A percentile compares a stretch with the other conserved stretches of the same genome.
phyloP scores from a whole-genome alignment of 2,329 filamentous ascomycete genomes.

The Verticillium nubilum region DNA sequence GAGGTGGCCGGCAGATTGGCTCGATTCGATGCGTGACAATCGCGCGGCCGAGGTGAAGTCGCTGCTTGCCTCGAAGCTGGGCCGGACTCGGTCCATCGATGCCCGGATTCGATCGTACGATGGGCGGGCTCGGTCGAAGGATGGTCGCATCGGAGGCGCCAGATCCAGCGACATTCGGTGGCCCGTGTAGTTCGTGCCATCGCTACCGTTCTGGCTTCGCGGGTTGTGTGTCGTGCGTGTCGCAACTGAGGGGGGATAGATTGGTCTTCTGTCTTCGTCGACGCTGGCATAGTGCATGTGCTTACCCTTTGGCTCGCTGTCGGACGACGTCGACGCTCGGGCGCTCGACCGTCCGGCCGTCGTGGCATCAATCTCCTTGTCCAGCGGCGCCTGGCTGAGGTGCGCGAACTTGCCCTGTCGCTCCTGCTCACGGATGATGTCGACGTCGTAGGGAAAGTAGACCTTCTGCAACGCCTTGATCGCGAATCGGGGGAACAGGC shows the following conservation, averaged over 20 bases:
- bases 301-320: slow-evolving; percentile 51
- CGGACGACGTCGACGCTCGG: slow-evolving; percentile 49
- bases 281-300: slow-evolving; percentile 58
- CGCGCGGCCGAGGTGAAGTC: slow-evolving; percentile 91
- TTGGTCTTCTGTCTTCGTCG: slow-evolving; percentile 84
- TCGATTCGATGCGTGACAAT: slow-evolving; percentile 77
- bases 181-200: slow-evolving; percentile 83
- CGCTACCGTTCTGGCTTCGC: slow-evolving; percentile 85
- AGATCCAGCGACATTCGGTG: slow-evolving; percentile 56
- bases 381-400: slow-evolving; percentile 39
- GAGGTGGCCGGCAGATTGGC: slow-evolving; percentile 33
- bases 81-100: slow-evolving; percentile 79
- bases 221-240: slow-evolving; percentile 74
- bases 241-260: slow-evolving; percentile 87
- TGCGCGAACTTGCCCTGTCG: slow-evolving; percentile 76
- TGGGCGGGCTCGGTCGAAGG: slow-evolving; percentile 65
- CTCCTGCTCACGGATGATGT: slow-evolving; percentile 93
- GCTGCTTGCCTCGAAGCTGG: slow-evolving; percentile 79
- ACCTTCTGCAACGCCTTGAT: slow-evolving; percentile 90
- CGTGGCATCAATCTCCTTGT: slow-evolving; percentile 22
- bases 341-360: slow-evolving; percentile 7
- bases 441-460: slow-evolving; percentile 86
- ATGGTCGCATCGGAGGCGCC: slow-evolving; percentile 37
- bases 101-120: slow-evolving; percentile 84
- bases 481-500: slow-evolving; percentile 80